phyloP scores from a whole-genome alignment of 1,139 yeast species.

The Pichia sp. region DNA sequence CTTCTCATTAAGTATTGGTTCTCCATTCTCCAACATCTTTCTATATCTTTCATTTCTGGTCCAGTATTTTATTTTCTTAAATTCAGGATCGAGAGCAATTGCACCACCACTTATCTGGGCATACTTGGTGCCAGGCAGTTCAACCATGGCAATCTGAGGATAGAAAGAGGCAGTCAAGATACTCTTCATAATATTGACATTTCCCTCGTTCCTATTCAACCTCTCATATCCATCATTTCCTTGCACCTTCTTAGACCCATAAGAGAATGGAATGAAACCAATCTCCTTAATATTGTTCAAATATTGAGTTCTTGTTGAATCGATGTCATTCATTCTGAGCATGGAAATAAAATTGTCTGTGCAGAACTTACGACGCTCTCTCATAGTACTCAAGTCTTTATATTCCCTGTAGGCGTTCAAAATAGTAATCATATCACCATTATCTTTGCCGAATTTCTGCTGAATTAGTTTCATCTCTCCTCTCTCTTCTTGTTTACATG shows the following conservation, averaged over 20 bases:
- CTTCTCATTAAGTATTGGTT: neutral
- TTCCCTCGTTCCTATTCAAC: conserved; percentile 42
- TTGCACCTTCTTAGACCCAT: conserved; percentile 24
- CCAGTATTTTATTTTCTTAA: conserved; percentile 66
- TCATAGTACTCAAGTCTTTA: conserved; percentile 23
- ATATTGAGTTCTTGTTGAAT: conserved; percentile 64
- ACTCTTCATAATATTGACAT: conserved; percentile 50
- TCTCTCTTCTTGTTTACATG: conserved; percentile 51
- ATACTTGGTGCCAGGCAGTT: conserved; percentile 74
- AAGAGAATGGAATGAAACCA: conserved; percentile 60
- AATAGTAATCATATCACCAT: conserved; percentile 73
- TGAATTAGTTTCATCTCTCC: conserved; percentile 53
- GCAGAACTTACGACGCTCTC: conserved; percentile 43
- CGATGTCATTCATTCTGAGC: conserved; percentile 61
- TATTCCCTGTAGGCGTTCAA: conserved; percentile 53
- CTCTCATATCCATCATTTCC: conserved; percentile 3
- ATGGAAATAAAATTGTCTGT: conserved; percentile 57
- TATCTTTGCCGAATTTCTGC: conserved; percentile 33
- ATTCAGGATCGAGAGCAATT: conserved; percentile 78
- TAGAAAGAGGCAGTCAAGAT: conserved; percentile 74
- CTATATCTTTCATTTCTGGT: conserved; percentile 42
- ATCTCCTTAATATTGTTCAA: conserved; percentile 61
- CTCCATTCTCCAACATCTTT: conserved; percentile 10
- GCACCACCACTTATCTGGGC: conserved; percentile 69
- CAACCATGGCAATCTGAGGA: conserved; percentile 78